phyloP scores from a whole-genome alignment of 1,139 yeast species.

The Yamadazyma oceani region DNA sequence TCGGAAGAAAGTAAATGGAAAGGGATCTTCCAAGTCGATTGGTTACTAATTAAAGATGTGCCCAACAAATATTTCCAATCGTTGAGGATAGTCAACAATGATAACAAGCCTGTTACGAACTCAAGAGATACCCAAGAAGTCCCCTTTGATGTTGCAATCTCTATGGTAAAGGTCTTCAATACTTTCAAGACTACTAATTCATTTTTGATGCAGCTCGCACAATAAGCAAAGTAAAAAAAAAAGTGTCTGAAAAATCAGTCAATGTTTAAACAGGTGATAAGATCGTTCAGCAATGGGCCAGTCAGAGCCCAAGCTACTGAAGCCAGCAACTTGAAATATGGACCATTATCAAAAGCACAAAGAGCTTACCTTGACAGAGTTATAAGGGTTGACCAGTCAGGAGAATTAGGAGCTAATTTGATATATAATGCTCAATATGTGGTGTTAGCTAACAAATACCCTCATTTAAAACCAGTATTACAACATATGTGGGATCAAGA shows the following conservation, averaged over 20 bases:
- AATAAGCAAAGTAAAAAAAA: no score
- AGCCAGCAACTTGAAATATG: constrained; percentile 30
- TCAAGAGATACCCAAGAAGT: constrained; percentile 64
- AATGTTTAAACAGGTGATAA: background rate
- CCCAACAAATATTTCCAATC: constrained; percentile 48
- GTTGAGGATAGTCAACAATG: constrained; percentile 45
- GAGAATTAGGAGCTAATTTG: constrained; percentile 96
- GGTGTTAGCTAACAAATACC: constrained; percentile 67
- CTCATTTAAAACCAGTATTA: constrained; percentile 70
- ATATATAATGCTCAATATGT: constrained; percentile 89
- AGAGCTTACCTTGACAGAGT: constrained; percentile 71
- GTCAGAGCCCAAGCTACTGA: background rate
- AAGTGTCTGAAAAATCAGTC: background rate
- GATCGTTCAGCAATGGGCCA: background rate
- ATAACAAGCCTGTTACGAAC: constrained; percentile 52
- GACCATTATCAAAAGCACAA: constrained; percentile 57
- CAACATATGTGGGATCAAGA: constrained; percentile 99
- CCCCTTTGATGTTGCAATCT: constrained; percentile 43
- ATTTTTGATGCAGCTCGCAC: constrained; percentile 9
- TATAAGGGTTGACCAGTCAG: constrained; percentile 95
- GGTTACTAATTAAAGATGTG: constrained; percentile 53
- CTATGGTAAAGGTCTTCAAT: constrained; percentile 48
- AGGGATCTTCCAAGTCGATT: constrained; percentile 52
- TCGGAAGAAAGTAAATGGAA: constrained; percentile 48
- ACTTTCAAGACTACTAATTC: constrained; percentile 21